phyloP scores from a whole-genome alignment of 2,329 filamentous ascomycete genomes.

The Aspergillus japonicus region DNA sequence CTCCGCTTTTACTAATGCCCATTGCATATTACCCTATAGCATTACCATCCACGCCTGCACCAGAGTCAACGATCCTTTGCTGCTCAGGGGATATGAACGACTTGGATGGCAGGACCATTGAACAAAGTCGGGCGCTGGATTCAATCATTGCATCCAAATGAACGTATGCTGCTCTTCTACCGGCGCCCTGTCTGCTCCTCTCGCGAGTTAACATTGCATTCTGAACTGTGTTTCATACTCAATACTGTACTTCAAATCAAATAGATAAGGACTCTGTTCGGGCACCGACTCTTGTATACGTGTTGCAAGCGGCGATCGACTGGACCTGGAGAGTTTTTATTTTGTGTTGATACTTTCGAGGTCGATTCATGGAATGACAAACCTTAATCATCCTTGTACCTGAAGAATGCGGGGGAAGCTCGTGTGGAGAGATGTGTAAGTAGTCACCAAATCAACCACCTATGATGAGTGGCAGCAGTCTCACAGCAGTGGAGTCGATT shows the following conservation, averaged over 20 bases:
- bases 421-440: not conserved
- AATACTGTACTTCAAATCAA: not conserved
- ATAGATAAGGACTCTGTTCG: not conserved
- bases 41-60: not conserved
- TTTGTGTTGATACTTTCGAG: not conserved
- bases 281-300: not conserved
- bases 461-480: not conserved
- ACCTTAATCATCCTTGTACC: not conserved
- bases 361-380: not conserved
- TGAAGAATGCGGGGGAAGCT: not conserved
- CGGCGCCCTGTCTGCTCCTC: not conserved
- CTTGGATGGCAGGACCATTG: not conserved
- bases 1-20: not conserved
- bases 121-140: not conserved
- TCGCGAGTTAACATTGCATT: not conserved
- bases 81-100: not conserved
- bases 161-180: not conserved
- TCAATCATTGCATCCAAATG: not conserved
- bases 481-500: not conserved
- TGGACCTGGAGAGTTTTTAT: too few species aligned
- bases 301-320: too few species aligned
- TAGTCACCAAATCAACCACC: not conserved
- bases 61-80: not conserved
- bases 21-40: not conserved
- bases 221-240: not conserved